Percentiles rank a stretch among this genome's conserved stretches.
phyloP scores from a whole-genome alignment of 2,329 filamentous ascomycete genomes.

The Coniochaeta sp. region DNA sequence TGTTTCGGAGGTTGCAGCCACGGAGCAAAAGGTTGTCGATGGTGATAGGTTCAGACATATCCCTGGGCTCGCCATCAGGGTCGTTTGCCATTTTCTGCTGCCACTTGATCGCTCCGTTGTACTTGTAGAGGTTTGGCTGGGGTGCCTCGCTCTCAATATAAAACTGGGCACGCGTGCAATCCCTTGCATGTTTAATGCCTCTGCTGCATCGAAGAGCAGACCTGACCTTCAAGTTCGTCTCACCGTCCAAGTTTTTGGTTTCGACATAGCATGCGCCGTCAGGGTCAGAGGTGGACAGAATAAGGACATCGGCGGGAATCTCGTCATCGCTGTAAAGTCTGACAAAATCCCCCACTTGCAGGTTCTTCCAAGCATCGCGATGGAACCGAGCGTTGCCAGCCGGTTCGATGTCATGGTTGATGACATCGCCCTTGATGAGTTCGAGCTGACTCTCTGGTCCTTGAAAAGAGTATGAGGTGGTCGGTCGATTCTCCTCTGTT shows the following conservation, averaged over 20 bases:
- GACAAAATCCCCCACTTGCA: slow-evolving; percentile 93
- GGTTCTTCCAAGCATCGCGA: slow-evolving; percentile 88
- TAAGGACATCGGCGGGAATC: slow-evolving; percentile 86
- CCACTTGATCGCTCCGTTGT: slow-evolving; percentile 87
- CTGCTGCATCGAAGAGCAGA: slow-evolving; percentile 83
- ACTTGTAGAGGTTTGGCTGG: slow-evolving; percentile 91
- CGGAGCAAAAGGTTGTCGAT: slow-evolving; percentile 94
- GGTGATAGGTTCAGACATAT: slow-evolving; percentile 86
- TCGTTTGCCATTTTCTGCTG: slow-evolving; percentile 61
- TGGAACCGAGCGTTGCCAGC: slow-evolving; percentile 78
- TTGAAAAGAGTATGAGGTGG: slow-evolving; percentile 24
- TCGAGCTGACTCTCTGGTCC: slow-evolving; percentile 32
- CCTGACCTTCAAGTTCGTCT: slow-evolving; percentile 94
- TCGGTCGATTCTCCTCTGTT: slow-evolving; percentile 22
- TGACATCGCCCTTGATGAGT: slow-evolving; percentile 49
- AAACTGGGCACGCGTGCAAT: slow-evolving; percentile 88
- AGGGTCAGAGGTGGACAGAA: slow-evolving; percentile 85
- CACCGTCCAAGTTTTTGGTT: slow-evolving; percentile 95
- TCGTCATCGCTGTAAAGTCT: slow-evolving; percentile 95
- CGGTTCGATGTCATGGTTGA: slow-evolving; percentile 62
- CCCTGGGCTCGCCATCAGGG: slow-evolving; percentile 52
- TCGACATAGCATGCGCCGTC: slow-evolving; percentile 97
- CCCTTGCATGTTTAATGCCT: slow-evolving; percentile 75
- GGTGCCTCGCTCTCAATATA: slow-evolving; percentile 83
- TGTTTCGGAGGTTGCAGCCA: slow-evolving; percentile 90